Evolutionary conservation across 768 basidiomycete genomes (phyloP).

Genomic region (Mycena galericulata): DNA sequence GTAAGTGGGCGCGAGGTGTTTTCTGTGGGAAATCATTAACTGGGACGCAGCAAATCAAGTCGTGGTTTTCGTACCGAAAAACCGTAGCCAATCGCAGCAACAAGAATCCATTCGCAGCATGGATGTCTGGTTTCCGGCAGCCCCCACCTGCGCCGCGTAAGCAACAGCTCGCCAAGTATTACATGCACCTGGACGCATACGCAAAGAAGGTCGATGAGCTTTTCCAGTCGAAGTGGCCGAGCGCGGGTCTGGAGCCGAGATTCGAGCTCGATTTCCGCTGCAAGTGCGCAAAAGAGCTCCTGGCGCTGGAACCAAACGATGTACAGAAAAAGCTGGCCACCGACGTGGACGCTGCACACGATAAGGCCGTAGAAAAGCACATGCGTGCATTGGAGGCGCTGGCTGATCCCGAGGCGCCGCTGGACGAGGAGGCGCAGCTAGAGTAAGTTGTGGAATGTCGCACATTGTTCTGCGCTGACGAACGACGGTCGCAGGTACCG

Average conservation of each 20-base stretch:
- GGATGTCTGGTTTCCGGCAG: not conserved
- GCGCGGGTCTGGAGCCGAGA: not conserved
- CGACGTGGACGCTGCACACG: not conserved
- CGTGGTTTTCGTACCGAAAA: constrained; percentile 7
- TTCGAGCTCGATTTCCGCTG: not conserved
- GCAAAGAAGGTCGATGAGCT: not conserved
- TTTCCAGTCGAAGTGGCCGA: not conserved
- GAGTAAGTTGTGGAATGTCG: not conserved
- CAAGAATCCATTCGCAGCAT: not conserved
- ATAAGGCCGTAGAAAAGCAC: not conserved
- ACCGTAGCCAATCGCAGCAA: not conserved
- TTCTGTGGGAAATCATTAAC: not conserved
- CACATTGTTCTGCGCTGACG: not conserved
- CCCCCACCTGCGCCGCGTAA: not conserved
- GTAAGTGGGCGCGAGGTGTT: not conserved
- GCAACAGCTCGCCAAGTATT: not conserved
- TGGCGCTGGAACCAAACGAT: not conserved
- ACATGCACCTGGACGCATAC: constrained; percentile 1
- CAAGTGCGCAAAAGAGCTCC: not conserved
- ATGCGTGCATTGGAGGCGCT: not conserved
- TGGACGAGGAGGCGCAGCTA: not conserved
- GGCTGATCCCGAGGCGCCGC: not conserved
- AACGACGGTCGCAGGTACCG: not conserved
- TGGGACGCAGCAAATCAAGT: not conserved
- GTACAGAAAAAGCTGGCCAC: not conserved